A percentile compares a stretch with the other conserved stretches of the same genome.
Evolutionary conservation across 495 filamentous ascomycete genomes (phyloP).

Genomic region (Lasiosphaeria miniovina): DNA sequence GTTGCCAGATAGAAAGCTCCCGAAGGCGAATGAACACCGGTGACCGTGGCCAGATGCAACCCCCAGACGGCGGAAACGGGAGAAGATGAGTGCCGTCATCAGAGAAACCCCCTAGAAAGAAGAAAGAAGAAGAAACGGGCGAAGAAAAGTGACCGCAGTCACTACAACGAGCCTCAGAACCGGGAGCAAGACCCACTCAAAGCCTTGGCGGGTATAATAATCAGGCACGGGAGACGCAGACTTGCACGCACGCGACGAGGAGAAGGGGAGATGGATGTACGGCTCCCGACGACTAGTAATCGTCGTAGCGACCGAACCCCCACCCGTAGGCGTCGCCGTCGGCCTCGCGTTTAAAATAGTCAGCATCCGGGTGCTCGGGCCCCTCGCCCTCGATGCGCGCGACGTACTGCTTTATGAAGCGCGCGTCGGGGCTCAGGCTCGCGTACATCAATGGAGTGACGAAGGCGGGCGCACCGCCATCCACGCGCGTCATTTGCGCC

Average conservation of each 20-base stretch:
- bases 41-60: too few relatives aligned
- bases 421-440: constrained; percentile 37
- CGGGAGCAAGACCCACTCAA: too few relatives aligned
- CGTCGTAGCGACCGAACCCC: not conserved
- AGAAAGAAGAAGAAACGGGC: not conserved
- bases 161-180: too few relatives aligned
- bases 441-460: constrained; percentile 47
- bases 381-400: constrained; percentile 25
- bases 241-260: too few relatives aligned
- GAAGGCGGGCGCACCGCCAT: constrained; percentile 17
- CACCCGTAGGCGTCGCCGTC: not conserved
- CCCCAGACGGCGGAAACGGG: too few relatives aligned
- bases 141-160: too few relatives aligned
- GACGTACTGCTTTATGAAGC: constrained; percentile 31
- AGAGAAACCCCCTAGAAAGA: not conserved
- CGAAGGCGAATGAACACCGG: too few relatives aligned
- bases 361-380: constrained; percentile 21
- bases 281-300: not conserved
- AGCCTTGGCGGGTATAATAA: too few relatives aligned
- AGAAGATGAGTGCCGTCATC: too few relatives aligned
- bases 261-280: too few relatives aligned
- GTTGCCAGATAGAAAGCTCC: too few relatives aligned
- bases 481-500: constrained; percentile 30
- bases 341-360: constrained; percentile 5
- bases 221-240: too few relatives aligned